phyloP scores from a whole-genome alignment of 805 yeast genomes.

The Grigorovia jiainica region DNA sequence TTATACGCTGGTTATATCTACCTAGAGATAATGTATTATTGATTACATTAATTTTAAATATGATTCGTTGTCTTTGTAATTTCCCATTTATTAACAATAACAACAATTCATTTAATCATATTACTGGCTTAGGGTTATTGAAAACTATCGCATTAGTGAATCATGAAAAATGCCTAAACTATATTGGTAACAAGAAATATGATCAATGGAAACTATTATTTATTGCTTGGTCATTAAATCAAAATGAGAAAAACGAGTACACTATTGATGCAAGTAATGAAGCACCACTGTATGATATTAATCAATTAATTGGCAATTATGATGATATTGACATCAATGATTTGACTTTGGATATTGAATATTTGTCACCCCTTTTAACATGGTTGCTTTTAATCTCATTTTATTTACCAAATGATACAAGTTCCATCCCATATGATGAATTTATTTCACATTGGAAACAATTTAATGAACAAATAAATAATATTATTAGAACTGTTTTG shows the following conservation, averaged over 20 bases:
- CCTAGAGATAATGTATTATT: conserved; percentile 28
- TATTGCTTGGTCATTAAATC: conserved; percentile 33
- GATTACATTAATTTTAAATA: conserved; percentile 30
- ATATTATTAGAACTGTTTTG: conserved; percentile 43
- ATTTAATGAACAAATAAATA: conserved; percentile 37
- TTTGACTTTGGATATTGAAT: conserved; percentile 32
- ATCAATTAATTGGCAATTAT: conserved; percentile 28
- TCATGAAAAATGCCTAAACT: conserved; percentile 33
- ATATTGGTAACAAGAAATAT: conserved; percentile 28
- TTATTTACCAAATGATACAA: conserved; percentile 19
- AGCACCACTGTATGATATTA: conserved; percentile 8
- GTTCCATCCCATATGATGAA: background rate
- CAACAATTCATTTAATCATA: conserved; percentile 20
- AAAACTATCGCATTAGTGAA: conserved; percentile 38
- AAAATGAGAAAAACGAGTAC: conserved; percentile 1
- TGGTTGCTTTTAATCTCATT: conserved; percentile 40
- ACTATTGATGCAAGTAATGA: background rate
- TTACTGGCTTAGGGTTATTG: conserved; percentile 33
- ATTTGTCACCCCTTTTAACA: conserved; percentile 37
- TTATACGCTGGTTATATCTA: conserved; percentile 29
- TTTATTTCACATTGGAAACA: conserved; percentile 30
- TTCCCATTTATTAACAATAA: conserved; percentile 43
- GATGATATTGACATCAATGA: conserved; percentile 36
- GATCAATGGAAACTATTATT: conserved; percentile 40
- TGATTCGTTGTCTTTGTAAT: conserved; percentile 36